phyloP scores from a whole-genome alignment of 805 yeast genomes.

The Starmerella asiatica region DNA sequence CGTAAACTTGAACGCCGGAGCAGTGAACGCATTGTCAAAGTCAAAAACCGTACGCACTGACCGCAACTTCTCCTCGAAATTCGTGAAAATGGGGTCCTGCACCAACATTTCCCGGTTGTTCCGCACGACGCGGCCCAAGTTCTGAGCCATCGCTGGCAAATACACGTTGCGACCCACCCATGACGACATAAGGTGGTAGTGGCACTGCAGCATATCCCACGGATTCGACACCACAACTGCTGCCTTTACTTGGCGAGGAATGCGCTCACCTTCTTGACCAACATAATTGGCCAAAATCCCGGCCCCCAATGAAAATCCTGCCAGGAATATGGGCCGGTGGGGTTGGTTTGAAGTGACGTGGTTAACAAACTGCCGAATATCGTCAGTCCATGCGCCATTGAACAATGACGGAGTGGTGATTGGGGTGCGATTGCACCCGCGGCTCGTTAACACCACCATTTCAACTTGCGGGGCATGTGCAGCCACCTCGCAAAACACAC shows the following conservation, averaged over 20 bases:
- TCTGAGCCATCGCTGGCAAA: conserved; percentile 38
- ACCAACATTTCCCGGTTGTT: conserved; percentile 32
- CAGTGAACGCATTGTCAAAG: conserved; percentile 56
- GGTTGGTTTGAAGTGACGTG: conserved; percentile 43
- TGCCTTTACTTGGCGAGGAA: conserved; percentile 31
- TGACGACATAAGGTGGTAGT: conserved; percentile 32
- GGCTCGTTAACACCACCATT: conserved; percentile 50
- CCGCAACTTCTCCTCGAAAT: conserved; percentile 20
- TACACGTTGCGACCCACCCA: conserved; percentile 36
- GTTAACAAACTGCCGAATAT: conserved; percentile 43
- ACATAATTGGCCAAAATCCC: conserved; percentile 56
- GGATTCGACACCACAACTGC: conserved; percentile 55
- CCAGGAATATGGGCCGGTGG: conserved; percentile 46
- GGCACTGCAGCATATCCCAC: conserved; percentile 54
- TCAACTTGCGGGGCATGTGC: conserved; percentile 35
- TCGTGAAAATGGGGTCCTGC: conserved; percentile 24
- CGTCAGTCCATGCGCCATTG: conserved; percentile 60
- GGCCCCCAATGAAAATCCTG: conserved; percentile 77
- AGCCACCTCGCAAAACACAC: conserved; percentile 33
- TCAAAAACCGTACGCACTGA: conserved; percentile 32
- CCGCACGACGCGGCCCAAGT: conserved; percentile 33
- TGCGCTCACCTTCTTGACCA: conserved; percentile 41
- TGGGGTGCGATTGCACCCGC: conserved; percentile 65
- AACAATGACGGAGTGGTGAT: conserved; percentile 58
- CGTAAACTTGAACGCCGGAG: conserved; percentile 50